Conservation (phyloP, 2,329 filamentous ascomycete species). For the Thelonectria rubi region DNA sequence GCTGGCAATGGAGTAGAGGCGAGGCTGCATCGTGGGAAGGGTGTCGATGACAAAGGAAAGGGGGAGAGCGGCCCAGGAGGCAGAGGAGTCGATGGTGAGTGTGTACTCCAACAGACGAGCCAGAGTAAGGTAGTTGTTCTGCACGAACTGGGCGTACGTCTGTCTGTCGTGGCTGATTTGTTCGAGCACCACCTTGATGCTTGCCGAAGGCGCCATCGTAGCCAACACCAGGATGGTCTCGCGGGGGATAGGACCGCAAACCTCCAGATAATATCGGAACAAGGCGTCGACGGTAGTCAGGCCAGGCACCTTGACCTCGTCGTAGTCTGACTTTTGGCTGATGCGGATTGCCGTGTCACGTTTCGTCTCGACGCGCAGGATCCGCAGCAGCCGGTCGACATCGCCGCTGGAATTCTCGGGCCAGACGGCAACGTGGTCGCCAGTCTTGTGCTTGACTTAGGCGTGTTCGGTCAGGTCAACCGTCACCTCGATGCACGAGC, state of each 20-base stretch:
- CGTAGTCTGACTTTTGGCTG: slow-evolving; percentile 2
- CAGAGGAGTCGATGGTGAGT: neutral
- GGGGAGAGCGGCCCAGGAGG: slow-evolving; percentile 9
- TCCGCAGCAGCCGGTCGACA: slow-evolving; percentile 1
- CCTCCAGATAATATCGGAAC: slow-evolving; percentile 18
- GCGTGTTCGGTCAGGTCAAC: slow-evolving; percentile 14
- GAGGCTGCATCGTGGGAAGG: slow-evolving; percentile 16
- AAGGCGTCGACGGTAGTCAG: slow-evolving; percentile 15
- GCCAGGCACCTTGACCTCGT: slow-evolving; percentile 14
- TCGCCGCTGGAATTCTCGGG: slow-evolving; percentile 15
- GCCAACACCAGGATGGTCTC: slow-evolving; percentile 10
- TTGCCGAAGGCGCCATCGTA: slow-evolving; percentile 4
- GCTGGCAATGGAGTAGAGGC: slow-evolving; percentile 25
- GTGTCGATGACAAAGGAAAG: slow-evolving; percentile 18
- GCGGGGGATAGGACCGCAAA: slow-evolving; percentile 19
- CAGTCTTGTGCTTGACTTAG: slow-evolving; percentile 24
- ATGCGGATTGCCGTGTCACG: slow-evolving; percentile 2
- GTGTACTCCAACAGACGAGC: slow-evolving; percentile 8
- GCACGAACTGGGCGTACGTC: slow-evolving; percentile 1
- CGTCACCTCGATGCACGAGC: slow-evolving; percentile 22
- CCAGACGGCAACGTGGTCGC: slow-evolving; percentile 25
- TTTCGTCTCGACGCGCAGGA: slow-evolving; percentile 1
- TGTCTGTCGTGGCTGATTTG: slow-evolving; percentile 10
- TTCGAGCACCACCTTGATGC: neutral
- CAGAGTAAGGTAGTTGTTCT: slow-evolving; percentile 7